phyloP scores from a whole-genome alignment of 345 rosid genomes.

The Punica granatum region DNA sequence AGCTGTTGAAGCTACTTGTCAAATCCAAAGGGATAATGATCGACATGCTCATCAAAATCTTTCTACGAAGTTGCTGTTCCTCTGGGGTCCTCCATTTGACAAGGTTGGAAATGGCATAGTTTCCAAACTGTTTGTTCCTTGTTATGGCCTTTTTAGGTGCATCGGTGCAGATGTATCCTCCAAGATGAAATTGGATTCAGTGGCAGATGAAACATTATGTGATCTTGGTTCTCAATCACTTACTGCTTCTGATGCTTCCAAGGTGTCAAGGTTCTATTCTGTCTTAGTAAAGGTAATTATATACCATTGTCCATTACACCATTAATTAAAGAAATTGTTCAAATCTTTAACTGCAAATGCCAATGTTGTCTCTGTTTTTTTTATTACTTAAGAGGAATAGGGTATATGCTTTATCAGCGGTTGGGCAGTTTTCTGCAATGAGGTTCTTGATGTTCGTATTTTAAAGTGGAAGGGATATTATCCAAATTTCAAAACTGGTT shows the following conservation, averaged over 20 bases:
- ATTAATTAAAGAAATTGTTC: not conserved
- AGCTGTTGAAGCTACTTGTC: constrained; percentile 9
- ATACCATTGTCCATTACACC: not conserved
- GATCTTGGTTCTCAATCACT: constrained; percentile 20
- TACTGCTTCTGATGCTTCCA: constrained; percentile 40
- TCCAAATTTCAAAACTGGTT: not conserved
- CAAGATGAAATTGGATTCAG: constrained; percentile 16
- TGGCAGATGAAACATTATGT: constrained; percentile 20
- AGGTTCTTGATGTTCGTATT: not conserved
- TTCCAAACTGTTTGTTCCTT: constrained; percentile 48
- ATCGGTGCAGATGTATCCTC: constrained; percentile 27
- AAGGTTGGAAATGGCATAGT: constrained; percentile 39
- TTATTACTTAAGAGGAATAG: not conserved
- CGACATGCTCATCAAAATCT: constrained; percentile 22
- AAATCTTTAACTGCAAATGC: not conserved
- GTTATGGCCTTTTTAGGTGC: constrained; percentile 54
- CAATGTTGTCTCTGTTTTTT: not conserved
- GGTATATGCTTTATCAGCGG: not conserved
- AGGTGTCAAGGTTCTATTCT: constrained; percentile 36
- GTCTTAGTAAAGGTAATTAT: constrained; percentile 46
- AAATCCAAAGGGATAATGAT: constrained; percentile 16
- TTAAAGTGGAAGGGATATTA: not conserved
- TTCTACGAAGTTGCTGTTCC: constrained; percentile 44
- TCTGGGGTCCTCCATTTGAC: constrained; percentile 48
- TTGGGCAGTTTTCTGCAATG: not conserved